These are phyloP conservation scores for Alternaria triticina DNA, from an alignment of 2,329 filamentous ascomycete species.

Conservation along the genomic window DNA sequence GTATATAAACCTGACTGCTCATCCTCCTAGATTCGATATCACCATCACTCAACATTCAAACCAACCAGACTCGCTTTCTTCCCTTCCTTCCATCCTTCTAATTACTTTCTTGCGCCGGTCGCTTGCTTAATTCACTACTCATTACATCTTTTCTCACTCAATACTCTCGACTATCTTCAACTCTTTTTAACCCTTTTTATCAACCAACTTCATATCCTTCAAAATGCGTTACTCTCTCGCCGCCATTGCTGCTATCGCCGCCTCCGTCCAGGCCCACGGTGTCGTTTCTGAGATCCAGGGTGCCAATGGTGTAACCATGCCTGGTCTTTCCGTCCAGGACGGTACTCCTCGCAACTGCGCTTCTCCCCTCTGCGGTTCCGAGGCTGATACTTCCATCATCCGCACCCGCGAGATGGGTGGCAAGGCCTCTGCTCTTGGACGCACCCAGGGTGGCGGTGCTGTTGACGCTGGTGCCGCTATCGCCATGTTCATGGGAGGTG, in stretches of 20 bases:
- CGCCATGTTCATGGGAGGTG: conserved; percentile 10
- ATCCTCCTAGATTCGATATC: conserved; percentile 25
- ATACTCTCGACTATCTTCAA: background rate
- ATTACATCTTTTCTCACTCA: background rate
- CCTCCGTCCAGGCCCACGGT: conserved; percentile 63
- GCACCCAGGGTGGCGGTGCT: conserved; percentile 65
- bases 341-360: conserved; percentile 73
- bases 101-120: conserved; percentile 45
- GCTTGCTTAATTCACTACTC: conserved; percentile 38
- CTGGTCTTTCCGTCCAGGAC: conserved; percentile 66
- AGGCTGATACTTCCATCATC: conserved; percentile 75
- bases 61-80: conserved; percentile 33
- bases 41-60: conserved; percentile 24
- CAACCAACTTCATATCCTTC: conserved; percentile 23
- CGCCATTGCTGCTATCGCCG: conserved; percentile 55
- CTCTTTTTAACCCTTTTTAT: conserved; percentile 3
- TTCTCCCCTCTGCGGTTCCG: conserved; percentile 66
- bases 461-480: conserved; percentile 24
- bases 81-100: conserved; percentile 33
- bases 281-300: conserved; percentile 63
- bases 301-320: conserved; percentile 68
- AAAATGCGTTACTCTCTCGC: conserved; percentile 58
- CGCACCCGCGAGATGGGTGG: conserved; percentile 64
- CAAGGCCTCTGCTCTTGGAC: conserved; percentile 66
- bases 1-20: conserved; percentile 37